Evolutionary conservation across 176 grass and related monocot species (phyloP).

Genomic region (Cocos nucifera): DNA sequence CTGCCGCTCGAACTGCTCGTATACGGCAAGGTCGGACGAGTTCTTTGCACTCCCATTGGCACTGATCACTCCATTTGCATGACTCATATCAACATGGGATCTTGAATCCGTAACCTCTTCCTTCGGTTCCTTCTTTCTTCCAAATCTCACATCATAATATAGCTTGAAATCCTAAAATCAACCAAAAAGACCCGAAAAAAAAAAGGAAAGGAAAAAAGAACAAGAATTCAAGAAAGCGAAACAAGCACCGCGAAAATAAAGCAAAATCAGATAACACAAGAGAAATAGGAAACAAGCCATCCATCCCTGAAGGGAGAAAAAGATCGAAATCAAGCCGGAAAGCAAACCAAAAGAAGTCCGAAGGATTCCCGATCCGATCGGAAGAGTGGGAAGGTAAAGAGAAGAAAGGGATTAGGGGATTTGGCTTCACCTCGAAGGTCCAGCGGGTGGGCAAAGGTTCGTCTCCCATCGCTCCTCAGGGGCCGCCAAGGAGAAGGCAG

Average conservation of each 20-base stretch:
- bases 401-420: no score
- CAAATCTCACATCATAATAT: slow-evolving; percentile 74
- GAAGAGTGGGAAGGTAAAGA: neutral
- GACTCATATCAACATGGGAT: slow-evolving; percentile 12
- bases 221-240: no score
- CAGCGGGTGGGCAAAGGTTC: slow-evolving; percentile 36
- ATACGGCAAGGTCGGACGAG: slow-evolving; percentile 72
- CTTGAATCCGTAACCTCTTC: slow-evolving; percentile 18
- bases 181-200: neutral
- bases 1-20: slow-evolving; percentile 94
- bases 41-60: slow-evolving; percentile 46
- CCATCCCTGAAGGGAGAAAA: no score
- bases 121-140: slow-evolving; percentile 42
- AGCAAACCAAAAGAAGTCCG: neutral
- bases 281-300: no score
- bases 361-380: neutral
- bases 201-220: neutral
- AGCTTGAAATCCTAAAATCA: slow-evolving; percentile 57
- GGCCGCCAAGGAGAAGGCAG: neutral
- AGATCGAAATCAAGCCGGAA: no score
- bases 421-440: slow-evolving; percentile 26
- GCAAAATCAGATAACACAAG: no score
- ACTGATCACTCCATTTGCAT: neutral
- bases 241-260: no score
- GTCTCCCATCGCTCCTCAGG: slow-evolving; percentile 16